Base-by-base conservation (phyloP, 441 rosid species). In the Erodium chrysanthum region DNA sequence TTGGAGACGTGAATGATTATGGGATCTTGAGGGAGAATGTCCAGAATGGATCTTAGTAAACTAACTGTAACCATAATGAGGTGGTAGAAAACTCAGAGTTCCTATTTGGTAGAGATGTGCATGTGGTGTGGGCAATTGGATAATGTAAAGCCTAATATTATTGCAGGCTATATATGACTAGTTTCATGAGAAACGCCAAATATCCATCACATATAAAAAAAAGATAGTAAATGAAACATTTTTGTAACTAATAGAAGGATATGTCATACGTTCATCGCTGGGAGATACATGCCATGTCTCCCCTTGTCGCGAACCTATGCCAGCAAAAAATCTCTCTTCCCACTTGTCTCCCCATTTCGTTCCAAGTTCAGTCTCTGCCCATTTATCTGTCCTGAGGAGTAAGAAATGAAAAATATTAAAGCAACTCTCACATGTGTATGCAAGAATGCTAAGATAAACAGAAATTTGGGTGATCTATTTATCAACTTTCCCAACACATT, bases 331-430 rank as follows among this genome's bases (percentile, higher is more conserved):
- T 74, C 84, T 94, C 61, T 94, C 98, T 78, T 94, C 98, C 98
- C 98, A 94, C 83, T 94, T 94, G 86, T 94, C 98, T 77, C 97
- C 98, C 97, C 97, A 91, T 80, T 91, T 94, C 70, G 97, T 91
- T 71, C 96, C 96, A 70, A 94, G 73, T 73, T 94, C 96, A 27
- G 97, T 94, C 86, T 94, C 98, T 8, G 98, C 98, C 98, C 97
- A 94, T 84, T 94, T 94, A 81, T 94, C 97, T 65, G 98, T 94
- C 98, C 98, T 94, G 96, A 72, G 77, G 75, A 80, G 70, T 64
- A 64, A 46, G 76, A 70, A 66, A 46, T 68, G 5, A 29, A 40
- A 65, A 70, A 70, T 56, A 12, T 66, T 18, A 44, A 20, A 59
- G 18, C 66, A 67, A 66, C 22, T n/a, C 42, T 29, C 15, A 18